Evolutionary conservation across 208 protist species (phyloP), one percentile per base, ranked within the genome.

Genomic region (Naegleria lovaniensis): DNA sequence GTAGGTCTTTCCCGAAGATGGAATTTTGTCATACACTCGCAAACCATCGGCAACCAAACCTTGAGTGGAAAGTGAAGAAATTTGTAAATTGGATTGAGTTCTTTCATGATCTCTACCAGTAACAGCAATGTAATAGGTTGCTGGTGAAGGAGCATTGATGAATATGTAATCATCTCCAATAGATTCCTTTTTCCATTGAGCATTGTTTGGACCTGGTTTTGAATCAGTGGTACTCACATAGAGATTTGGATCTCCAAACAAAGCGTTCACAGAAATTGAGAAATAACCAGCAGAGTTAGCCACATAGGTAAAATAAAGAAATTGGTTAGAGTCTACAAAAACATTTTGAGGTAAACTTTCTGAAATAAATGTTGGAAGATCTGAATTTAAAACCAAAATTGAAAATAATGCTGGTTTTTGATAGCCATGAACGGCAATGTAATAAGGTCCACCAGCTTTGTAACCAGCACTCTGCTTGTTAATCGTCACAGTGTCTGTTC

Each of bases 121-220:
- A 67, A 89, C n/a, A 25, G 29, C 41, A 58, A 89, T 89, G 11
- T 89, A 89, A 40, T 89, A 89, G 36, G n/a, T 41, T 19, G 67
- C 36, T 79, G 29, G 29, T 36, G n/a, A 11, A 29, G 11, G 19
- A 79, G 6, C 29, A 36, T 25, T 29, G 25, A 79, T 79, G 29
- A 9, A 36, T 36, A 79, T 11, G 1, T 13, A 36, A 36, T 79
- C 67, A 79, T 79, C 67, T 79, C 67, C 67, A 36, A 36, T 19
- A 9, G 16, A 0, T 13, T 79, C 67, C 1, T 36, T 79, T 79
- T 79, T 79, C 13, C 25, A 79, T 36, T 79, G 13, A 36, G 13
- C 19, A 36, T 25, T 36, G 7, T 25, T 13, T 79, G 16, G 3
- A 22, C 6, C 51, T 67, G 85, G 85, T 58, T 38, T 25, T 39